A percentile compares a stretch with the other conserved stretches of the same genome.
Evolutionary conservation across 2,329 filamentous ascomycete species (phyloP).

Genomic region (Helminthosporium solani): DNA sequence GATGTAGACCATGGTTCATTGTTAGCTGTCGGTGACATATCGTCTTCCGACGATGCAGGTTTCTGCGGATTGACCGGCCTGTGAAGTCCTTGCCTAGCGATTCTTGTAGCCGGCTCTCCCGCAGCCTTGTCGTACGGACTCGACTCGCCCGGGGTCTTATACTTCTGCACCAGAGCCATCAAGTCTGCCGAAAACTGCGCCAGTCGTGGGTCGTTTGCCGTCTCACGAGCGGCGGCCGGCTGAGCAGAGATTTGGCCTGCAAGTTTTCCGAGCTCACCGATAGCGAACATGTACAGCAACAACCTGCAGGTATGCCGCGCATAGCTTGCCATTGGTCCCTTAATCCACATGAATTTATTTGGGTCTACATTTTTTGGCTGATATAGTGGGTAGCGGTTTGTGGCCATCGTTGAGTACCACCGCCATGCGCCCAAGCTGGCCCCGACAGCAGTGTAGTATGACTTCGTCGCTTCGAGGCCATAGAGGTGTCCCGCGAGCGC

Average conservation of each 20-base stretch:
- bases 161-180: constrained; percentile 23
- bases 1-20: constrained; percentile 25
- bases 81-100: neutral
- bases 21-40: constrained; percentile 42
- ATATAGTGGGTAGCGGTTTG: constrained; percentile 46
- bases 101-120: constrained; percentile 9
- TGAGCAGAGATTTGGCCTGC: constrained; percentile 37
- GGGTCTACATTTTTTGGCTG: constrained; percentile 40
- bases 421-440: constrained; percentile 31
- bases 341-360: constrained; percentile 40
- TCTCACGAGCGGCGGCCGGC: constrained; percentile 35
- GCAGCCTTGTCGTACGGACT: constrained; percentile 2
- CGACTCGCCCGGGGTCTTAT: constrained; percentile 5
- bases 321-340: constrained; percentile 35
- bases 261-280: constrained; percentile 34
- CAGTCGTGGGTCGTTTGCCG: constrained; percentile 44
- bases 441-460: constrained; percentile 42
- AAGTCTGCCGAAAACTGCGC: constrained; percentile 42
- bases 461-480: constrained; percentile 39
- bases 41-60: constrained; percentile 33
- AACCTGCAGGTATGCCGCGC: constrained; percentile 32
- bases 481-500: constrained; percentile 45
- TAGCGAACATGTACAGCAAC: constrained; percentile 25
- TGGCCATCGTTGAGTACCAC: constrained; percentile 37
- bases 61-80: constrained; percentile 13